Percentiles rank a stretch among this genome's conserved stretches.
Conservation (phyloP, 345 rosid species). For the Gossypium turneri region DNA sequence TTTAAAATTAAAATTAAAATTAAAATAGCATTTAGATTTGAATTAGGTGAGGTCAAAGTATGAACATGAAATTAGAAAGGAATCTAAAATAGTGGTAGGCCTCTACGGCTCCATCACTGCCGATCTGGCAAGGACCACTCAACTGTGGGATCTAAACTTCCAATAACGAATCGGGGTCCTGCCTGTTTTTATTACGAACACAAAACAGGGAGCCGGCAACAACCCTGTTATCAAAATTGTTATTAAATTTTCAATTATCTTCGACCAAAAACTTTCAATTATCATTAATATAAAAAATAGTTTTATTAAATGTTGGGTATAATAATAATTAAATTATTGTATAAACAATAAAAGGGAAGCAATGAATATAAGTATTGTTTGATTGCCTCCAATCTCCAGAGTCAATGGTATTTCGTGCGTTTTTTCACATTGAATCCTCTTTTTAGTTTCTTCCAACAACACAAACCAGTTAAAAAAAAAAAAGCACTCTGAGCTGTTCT, state of each 20-base stretch:
- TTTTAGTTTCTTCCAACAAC: neutral
- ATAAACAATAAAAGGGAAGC: too few species aligned
- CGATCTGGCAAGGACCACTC: neutral
- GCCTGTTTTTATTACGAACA: neutral
- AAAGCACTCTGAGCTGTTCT: neutral
- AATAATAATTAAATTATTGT: too few species aligned
- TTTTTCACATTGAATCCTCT: neutral
- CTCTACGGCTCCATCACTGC: neutral
- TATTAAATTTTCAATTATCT: too few species aligned
- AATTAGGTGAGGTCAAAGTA: too few species aligned
- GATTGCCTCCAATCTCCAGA: neutral
- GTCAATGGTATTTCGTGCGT: neutral
- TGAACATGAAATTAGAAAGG: too few species aligned
- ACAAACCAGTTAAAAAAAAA: neutral
- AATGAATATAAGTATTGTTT: neutral
- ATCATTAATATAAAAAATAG: too few species aligned
- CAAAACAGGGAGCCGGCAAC: neutral
- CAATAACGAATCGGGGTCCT: neutral
- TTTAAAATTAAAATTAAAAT: too few species aligned
- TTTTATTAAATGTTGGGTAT: too few species aligned
- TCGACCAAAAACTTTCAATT: too few species aligned
- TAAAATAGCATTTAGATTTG: too few species aligned
- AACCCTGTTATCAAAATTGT: too few species aligned
- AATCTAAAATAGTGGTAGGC: neutral
- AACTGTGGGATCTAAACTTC: neutral